phyloP scores from a whole-genome alignment of 2,329 filamentous ascomycete genomes.

The Nannizzia gypsea region DNA sequence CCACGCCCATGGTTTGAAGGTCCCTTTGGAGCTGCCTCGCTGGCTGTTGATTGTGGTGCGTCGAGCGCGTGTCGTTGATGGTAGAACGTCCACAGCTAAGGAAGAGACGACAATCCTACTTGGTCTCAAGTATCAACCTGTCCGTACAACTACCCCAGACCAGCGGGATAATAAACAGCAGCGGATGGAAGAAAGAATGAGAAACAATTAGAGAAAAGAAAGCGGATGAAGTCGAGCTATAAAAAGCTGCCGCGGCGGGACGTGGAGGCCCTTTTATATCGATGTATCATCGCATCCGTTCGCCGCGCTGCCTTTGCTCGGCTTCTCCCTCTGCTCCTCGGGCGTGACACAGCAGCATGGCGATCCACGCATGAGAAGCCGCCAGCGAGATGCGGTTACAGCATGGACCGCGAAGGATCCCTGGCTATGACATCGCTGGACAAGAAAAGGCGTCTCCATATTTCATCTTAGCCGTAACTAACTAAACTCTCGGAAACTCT shows the following conservation, averaged over 20 bases:
- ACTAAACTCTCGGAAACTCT: not conserved
- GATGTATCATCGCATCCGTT: not conserved
- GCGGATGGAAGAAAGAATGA: not conserved
- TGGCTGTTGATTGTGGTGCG: not conserved
- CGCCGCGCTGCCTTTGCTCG: not conserved
- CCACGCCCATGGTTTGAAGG: constrained; percentile 15
- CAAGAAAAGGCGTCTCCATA: not conserved
- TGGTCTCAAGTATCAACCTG: no score
- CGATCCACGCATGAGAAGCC: constrained; percentile 1
- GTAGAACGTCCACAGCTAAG: not conserved
- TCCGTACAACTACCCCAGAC: not conserved
- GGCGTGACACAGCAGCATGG: constrained; percentile 2
- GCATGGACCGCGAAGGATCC: not conserved
- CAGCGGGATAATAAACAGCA: not conserved
- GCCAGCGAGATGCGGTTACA: constrained; percentile 1
- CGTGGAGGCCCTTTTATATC: constrained; percentile 2
- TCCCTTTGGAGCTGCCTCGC: not conserved
- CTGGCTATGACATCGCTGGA: not conserved
- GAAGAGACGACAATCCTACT: no score
- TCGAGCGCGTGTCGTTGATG: not conserved
- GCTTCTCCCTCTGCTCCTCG: not conserved
- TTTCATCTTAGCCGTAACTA: not conserved
- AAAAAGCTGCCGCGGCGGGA: not conserved
- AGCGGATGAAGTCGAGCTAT: not conserved
- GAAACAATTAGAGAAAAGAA: not conserved